Evolutionary conservation across 805 yeast genomes (phyloP), one percentile per base, ranked within the genome.

Genomic region (Cyberlindnera americana): DNA sequence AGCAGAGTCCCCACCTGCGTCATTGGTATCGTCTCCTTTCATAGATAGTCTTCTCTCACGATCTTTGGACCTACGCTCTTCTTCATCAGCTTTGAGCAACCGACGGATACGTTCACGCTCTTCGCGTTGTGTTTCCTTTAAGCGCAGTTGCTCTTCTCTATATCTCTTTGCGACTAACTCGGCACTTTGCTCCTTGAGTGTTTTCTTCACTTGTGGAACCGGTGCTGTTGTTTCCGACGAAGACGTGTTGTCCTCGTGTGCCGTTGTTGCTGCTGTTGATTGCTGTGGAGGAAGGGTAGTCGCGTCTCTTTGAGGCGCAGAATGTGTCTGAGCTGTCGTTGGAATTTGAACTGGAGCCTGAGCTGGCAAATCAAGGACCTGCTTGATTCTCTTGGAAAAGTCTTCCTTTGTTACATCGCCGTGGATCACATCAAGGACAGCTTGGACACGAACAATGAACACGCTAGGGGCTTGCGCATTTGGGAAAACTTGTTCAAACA

Each of bases 401-500:
- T 48, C 54, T 5, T 46, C 57, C 15, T 40, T 43, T 9, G 56
- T 31, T 3, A 61, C 48, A 3, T 60, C 66, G 6, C 61, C 68
- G 8, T 61, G 59, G 10, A 78, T 59, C 3, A 66, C 49, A 33
- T 70, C 77, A 24, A 73, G 45, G 5, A 78, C 64, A 28, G 62
- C 55, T 6, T 82, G 78, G 10, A 65, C 60, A 24, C 57, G 61
- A n/a, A 84, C 66, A 12, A 81, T 61, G 51, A 75, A 71, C 18
- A 82, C 61, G 46, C 84, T 70, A 2, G 90, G 90, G 3, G 70
- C 66, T 1, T 50, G 52, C 7, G 70, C 62, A 14, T 66, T 60
- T 3, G 78, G 78, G 46, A 78, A 80, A n/a, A 81, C 62, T 45
- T 77, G 79, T 25, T 68, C 62, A 50, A 83, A 79, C 47, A 64